Base-by-base conservation (phyloP, 805 yeast species). In the Komagataella phaffii region DNA sequence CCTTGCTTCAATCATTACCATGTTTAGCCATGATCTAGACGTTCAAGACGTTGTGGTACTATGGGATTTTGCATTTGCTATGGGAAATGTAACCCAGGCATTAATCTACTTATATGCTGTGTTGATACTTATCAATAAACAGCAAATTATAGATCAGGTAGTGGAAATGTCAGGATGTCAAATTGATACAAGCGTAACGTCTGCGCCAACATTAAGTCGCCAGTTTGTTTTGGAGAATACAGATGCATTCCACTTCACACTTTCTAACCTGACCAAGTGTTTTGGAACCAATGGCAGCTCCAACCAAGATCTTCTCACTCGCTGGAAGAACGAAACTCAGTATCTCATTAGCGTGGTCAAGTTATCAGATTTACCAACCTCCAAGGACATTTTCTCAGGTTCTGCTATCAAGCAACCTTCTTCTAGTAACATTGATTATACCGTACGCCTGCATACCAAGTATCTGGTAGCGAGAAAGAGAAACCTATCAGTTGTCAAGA, bases 1-100 rank as follows among this genome's bases (percentile, higher is more conserved):
- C 0, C 65, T 93, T 14, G 85, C 96, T 17, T 77, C 91, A 1
- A 68, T 91, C 1, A 70, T 91, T 43, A 88, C 98, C 1, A 58
- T 87, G 48, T 88, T 82, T 61, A 70, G 91, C 7, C 97, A 90
- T 66, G 89, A 88, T 54, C 3, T 30, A 14, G 52, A 71, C 45
- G 56, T 77, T 17, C 66, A 70, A 47, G 75, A 77, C 24, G 65
- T 86, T 6, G 70, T 79, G 52, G 64, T 73, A 3, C 64, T 91
- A 3, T 87, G 93, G 78, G 96, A 88, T 61, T 77, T 75, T 51
- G 69, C 84, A 6, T 66, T 89, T 44, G 71, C 83, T 8, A 30
- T 30, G 17, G 67, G 77, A 48, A 73, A 73, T 50, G 77, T 85
- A 0, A 75, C 85, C 51, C 58, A 72, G 2, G 66, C 75, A 14